Conservation (phyloP, 768 basidiomycete species). For the Leccinum boreale region DNA sequence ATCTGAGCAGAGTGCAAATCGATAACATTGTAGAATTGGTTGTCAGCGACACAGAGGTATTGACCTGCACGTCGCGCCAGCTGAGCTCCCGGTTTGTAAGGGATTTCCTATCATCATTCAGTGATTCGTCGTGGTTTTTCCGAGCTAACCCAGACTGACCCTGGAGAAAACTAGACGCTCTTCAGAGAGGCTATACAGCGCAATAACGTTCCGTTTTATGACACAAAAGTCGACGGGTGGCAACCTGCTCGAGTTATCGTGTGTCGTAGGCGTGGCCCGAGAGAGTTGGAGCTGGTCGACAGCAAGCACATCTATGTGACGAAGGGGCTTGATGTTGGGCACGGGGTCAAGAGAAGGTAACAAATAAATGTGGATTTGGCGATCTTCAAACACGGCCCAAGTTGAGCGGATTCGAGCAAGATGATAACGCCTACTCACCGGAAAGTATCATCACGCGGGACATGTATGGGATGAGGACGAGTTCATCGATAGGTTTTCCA, state of each 20-base stretch:
- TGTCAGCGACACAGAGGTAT: slow-evolving; percentile 72
- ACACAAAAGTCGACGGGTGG: slow-evolving; percentile 70
- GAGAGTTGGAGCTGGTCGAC: slow-evolving; percentile 75
- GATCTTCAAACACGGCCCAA: slow-evolving; percentile 35
- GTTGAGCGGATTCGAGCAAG: slow-evolving; percentile 1
- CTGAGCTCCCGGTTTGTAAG: slow-evolving; percentile 54
- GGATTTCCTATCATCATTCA: slow-evolving; percentile 56
- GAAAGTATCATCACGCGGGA: slow-evolving; percentile 73
- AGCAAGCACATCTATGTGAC: slow-evolving; percentile 76
- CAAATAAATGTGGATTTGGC: slow-evolving; percentile 72
- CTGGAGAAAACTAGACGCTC: slow-evolving; percentile 62
- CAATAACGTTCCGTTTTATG: slow-evolving; percentile 63
- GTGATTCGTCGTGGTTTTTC: not conserved
- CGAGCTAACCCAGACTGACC: slow-evolving; percentile 34
- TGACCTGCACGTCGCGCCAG: slow-evolving; percentile 61
- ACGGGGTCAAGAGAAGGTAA: slow-evolving; percentile 79
- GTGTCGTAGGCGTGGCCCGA: slow-evolving; percentile 43
- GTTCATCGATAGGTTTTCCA: slow-evolving; percentile 73
- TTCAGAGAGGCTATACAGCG: slow-evolving; percentile 57
- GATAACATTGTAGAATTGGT: slow-evolving; percentile 70
- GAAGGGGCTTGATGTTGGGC: slow-evolving; percentile 66
- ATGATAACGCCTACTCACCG: slow-evolving; percentile 42
- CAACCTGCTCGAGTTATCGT: slow-evolving; percentile 35
- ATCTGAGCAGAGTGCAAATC: slow-evolving; percentile 71
- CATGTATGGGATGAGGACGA: slow-evolving; percentile 75